Evolutionary conservation across 768 basidiomycete genomes (phyloP), one percentile per base, ranked within the genome.

Genomic region (Boletus sp.): DNA sequence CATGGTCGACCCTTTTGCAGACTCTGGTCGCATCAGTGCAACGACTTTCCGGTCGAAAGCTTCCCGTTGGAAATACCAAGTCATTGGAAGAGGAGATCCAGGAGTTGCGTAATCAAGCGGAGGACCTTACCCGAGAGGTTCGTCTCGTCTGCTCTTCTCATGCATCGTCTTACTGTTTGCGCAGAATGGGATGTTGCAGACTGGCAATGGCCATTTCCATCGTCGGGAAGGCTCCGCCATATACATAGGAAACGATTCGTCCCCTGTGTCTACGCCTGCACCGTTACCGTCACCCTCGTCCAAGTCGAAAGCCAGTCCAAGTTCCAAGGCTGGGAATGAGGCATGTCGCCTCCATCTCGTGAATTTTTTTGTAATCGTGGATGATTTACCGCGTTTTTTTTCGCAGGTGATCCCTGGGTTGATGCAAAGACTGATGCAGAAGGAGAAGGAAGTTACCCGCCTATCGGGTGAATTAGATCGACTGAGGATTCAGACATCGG

Each of bases 391-490:
- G 7, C 7, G 42, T 24, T 12, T 29, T 5, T 47, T 28, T 54
- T 12, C 4, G 6, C 20, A 89, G 81, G 85, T 81, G 59, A 79
- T 88, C 55, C 81, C 84, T 59, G 90, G 89, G 2, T 67, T 95
- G 18, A 83, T 93, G 9, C 90, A 92, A 64, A 84, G 90, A 10
- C 77, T 95, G 15, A 82, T 89, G 4, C 82, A 86, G 68, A 94
- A 93, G 69, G 94, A 97, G 75, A 92, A 89, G 64, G 84, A 94
- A 70, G 89, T 92, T 2, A 67, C 83, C 2, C 83, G 86, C 54
- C 78, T 95, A 2, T 86, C 87, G 66, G 79, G 79, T 4, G 89
- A 94, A 65, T 72, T 94, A 18, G 87, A 86, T 54, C 77, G 79
- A 17, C 72, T 86, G 61, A 84, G 81, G 62, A 74, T 77, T 5